These are phyloP conservation scores for Yamadazyma triangularis DNA, from an alignment of 1,139 yeast genomes.

Conservation along the genomic window DNA sequence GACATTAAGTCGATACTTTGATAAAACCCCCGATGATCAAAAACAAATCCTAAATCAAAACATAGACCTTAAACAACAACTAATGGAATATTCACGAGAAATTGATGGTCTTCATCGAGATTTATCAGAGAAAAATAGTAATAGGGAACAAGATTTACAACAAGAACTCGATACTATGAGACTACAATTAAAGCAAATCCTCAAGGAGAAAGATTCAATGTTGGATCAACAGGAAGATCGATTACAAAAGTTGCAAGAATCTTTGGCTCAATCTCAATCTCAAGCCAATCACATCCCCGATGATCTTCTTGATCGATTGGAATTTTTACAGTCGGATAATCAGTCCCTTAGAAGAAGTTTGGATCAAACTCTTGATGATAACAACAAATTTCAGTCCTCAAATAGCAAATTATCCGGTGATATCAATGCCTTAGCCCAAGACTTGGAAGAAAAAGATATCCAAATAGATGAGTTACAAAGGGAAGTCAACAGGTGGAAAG, in stretches of 20 bases:
- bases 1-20: slow-evolving; percentile 46
- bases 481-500: slow-evolving; percentile 6
- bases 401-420: slow-evolving; percentile 2
- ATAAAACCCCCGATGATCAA: slow-evolving; percentile 42
- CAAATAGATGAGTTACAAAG: slow-evolving; percentile 3
- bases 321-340: not conserved
- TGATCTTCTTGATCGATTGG: not conserved
- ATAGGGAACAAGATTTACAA: not conserved
- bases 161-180: not conserved
- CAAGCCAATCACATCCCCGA: slow-evolving; percentile 1
- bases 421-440: slow-evolving; percentile 4
- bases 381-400: not conserved
- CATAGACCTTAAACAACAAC: slow-evolving; percentile 35
- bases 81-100: slow-evolving; percentile 15
- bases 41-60: slow-evolving; percentile 34
- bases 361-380: not conserved
- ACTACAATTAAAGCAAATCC: not conserved
- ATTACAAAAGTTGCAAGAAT: not conserved
- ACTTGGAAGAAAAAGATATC: slow-evolving; percentile 5
- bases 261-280: slow-evolving; percentile 1
- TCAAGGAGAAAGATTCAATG: not conserved
- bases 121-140: not conserved
- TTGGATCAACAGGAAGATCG: not conserved
- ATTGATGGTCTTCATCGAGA: too few relatives aligned
- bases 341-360: not conserved